Percentiles rank a stretch among this genome's conserved stretches.
These are phyloP conservation scores for Punica granatum DNA, from an alignment of 345 rosid species.

Conservation along the genomic window DNA sequence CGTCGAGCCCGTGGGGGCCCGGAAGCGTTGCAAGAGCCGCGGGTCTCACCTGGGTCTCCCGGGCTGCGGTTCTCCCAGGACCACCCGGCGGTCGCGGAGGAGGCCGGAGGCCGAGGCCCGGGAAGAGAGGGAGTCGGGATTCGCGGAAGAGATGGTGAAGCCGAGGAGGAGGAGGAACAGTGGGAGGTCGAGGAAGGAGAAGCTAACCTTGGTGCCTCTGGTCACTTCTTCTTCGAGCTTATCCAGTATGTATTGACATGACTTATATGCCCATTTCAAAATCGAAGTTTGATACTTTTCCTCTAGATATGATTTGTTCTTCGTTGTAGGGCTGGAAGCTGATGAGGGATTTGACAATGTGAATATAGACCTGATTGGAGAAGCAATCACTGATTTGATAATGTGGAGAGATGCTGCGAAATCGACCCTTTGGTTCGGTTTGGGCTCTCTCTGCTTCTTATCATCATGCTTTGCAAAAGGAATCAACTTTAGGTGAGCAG, in stretches of 20 bases:
- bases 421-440: conserved; percentile 86
- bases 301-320: conserved; percentile 1
- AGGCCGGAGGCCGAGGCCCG: conserved; percentile 53
- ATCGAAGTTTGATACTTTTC: not conserved
- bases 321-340: conserved; percentile 23
- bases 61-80: conserved; percentile 52
- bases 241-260: conserved; percentile 32
- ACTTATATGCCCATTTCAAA: not conserved
- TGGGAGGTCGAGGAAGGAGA: conserved; percentile 64
- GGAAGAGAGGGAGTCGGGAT: conserved; percentile 53
- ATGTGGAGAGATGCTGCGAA: conserved; percentile 87
- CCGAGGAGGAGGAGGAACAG: conserved; percentile 46
- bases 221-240: conserved; percentile 38
- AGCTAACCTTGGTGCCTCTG: conserved; percentile 37
- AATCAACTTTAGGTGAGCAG: conserved; percentile 54
- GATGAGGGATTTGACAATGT: conserved; percentile 37
- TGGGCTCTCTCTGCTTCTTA: conserved; percentile 69
- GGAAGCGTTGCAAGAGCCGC: conserved; percentile 47
- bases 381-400: conserved; percentile 44
- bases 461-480: conserved; percentile 84
- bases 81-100: conserved; percentile 47
- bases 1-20: conserved; percentile 33
- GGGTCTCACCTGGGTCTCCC: conserved; percentile 36
- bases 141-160: conserved; percentile 42
- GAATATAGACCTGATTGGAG: conserved; percentile 48